Evolutionary conservation across 768 basidiomycete genomes (phyloP).

Genomic region (Boletus patriciae): DNA sequence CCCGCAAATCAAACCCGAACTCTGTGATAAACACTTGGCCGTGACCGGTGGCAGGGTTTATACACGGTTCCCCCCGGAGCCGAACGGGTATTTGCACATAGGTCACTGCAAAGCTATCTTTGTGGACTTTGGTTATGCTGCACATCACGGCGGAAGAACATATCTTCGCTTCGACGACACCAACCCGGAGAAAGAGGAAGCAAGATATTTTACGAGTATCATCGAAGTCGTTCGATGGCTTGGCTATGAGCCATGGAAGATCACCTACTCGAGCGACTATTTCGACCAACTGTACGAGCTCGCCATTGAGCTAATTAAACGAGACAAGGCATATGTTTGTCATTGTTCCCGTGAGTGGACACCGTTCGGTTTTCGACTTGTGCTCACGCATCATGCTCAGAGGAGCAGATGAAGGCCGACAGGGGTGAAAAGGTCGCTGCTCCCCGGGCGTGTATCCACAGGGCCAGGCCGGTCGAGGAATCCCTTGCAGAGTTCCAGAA

Average conservation of each 20-base stretch:
- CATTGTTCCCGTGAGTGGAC: constrained; percentile 83
- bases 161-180: constrained; percentile 98
- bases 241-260: constrained; percentile 97
- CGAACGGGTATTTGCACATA: constrained; percentile 93
- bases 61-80: constrained; percentile 98
- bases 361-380: not conserved
- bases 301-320: constrained; percentile 83
- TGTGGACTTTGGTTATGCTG: constrained; percentile 98
- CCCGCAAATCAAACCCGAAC: constrained; percentile 74
- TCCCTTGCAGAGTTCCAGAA: constrained; percentile 84
- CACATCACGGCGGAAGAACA: constrained; percentile 86
- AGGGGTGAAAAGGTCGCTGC: constrained; percentile 83
- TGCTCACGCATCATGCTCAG: constrained; percentile 41
- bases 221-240: constrained; percentile 95
- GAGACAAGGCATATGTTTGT: constrained; percentile 93
- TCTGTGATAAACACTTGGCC: constrained; percentile 79
- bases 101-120: constrained; percentile 99
- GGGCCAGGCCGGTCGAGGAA: constrained; percentile 81
- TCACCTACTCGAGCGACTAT: constrained; percentile 98
- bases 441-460: constrained; percentile 83
- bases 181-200: constrained; percentile 98
- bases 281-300: constrained; percentile 85
- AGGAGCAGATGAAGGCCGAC: constrained; percentile 88
- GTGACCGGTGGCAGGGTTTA: constrained; percentile 81
- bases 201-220: constrained; percentile 93